phyloP scores from a whole-genome alignment of 1,284 basidiomycete species.

The Phlebopus sp. region DNA sequence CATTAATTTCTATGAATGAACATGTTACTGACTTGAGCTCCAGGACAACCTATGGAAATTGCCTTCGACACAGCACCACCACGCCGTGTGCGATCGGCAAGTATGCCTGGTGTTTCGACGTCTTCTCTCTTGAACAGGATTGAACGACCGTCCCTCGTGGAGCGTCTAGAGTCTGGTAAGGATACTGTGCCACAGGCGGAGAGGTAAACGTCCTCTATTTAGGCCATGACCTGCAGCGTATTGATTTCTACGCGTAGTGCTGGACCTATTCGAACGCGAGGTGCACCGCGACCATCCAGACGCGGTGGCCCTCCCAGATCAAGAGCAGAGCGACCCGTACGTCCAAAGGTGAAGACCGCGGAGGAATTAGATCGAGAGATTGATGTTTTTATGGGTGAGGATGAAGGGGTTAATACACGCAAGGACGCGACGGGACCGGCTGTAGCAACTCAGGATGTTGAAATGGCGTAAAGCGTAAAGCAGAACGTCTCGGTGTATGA shows the following conservation, averaged over 20 bases:
- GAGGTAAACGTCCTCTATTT: slow-evolving; percentile 13
- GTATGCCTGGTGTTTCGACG: slow-evolving; percentile 28
- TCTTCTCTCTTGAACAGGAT: slow-evolving; percentile 31
- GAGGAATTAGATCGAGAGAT: slow-evolving; percentile 89
- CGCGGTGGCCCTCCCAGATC: slow-evolving; percentile 10
- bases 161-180: slow-evolving; percentile 20
- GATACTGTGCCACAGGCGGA: slow-evolving; percentile 7
- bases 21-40: slow-evolving; percentile 1
- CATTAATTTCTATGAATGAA: slow-evolving; percentile 5
- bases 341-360: slow-evolving; percentile 59
- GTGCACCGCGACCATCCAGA: slow-evolving; percentile 13
- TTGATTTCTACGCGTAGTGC: slow-evolving; percentile 7
- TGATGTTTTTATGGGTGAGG: slow-evolving; percentile 83
- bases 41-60: slow-evolving; percentile 83
- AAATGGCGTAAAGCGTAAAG: slow-evolving; percentile 49
- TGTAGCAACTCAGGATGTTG: slow-evolving; percentile 42
- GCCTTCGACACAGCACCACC: slow-evolving; percentile 54
- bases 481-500: too few relatives aligned
- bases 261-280: slow-evolving; percentile 24
- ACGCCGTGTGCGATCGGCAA: slow-evolving; percentile 32
- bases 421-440: slow-evolving; percentile 21
- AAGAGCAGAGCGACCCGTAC: slow-evolving; percentile 19
- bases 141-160: slow-evolving; percentile 33
- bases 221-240: background rate
- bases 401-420: slow-evolving; percentile 18